phyloP scores from a whole-genome alignment of 129 eudicot genomes.

The Apium graveolens region DNA sequence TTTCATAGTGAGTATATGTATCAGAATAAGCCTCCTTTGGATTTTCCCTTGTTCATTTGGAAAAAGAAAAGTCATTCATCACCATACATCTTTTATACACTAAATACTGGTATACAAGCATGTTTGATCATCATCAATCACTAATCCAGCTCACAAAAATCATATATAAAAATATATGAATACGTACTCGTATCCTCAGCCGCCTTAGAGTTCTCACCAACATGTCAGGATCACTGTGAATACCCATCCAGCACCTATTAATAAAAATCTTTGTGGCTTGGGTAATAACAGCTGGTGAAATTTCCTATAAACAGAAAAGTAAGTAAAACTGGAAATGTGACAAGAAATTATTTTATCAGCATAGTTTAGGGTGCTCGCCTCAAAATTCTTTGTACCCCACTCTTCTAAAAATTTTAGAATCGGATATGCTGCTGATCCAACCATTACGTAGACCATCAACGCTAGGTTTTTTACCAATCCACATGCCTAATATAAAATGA shows the following conservation, averaged over 20 bases:
- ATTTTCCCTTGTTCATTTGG: slow-evolving; percentile 42
- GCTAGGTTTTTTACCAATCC: slow-evolving; percentile 93
- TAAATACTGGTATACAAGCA: neutral
- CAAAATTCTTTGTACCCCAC: slow-evolving; percentile 98
- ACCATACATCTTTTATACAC: neutral
- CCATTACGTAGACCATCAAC: slow-evolving; percentile 90
- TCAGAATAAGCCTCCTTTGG: slow-evolving; percentile 78
- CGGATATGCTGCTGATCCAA: slow-evolving; percentile 99
- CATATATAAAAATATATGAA: neutral
- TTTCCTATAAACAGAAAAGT: too few species aligned
- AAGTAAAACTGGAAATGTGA: too few species aligned
- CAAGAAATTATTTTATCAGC: too few species aligned
- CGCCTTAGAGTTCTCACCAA: slow-evolving; percentile 85
- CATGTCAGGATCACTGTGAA: slow-evolving; percentile 94
- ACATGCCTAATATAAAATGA: too few species aligned
- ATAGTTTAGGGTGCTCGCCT: slow-evolving; percentile 44
- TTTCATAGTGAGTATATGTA: too few species aligned
- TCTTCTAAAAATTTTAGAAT: slow-evolving; percentile 90
- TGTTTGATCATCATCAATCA: neutral
- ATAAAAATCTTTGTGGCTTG: slow-evolving; percentile 76
- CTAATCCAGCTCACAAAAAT: neutral
- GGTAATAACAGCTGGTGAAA: too few species aligned
- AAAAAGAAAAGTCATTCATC: neutral
- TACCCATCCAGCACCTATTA: slow-evolving; percentile 95
- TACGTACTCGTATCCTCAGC: slow-evolving; percentile 71